Conservation (phyloP, 2,329 filamentous ascomycete genomes). For the Lasiodiplodia theobromae region DNA sequence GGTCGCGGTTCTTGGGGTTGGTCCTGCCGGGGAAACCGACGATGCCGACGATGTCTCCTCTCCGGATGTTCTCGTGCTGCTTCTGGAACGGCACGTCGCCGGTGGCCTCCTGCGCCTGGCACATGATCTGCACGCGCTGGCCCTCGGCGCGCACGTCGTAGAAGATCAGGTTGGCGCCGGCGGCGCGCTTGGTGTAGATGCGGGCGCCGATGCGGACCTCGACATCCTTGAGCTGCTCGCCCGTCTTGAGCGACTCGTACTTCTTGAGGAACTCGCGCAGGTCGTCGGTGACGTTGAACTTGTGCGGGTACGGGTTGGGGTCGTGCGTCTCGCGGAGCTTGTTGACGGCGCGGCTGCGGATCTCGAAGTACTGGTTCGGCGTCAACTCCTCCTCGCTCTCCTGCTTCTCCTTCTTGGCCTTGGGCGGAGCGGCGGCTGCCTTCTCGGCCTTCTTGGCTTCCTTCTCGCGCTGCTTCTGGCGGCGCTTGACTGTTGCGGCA, state of each 20-base stretch:
- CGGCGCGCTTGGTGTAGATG: slow-evolving; percentile 78
- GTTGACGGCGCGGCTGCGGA: slow-evolving; percentile 83
- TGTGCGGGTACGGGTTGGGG: slow-evolving; percentile 83
- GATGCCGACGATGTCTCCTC: slow-evolving; percentile 92
- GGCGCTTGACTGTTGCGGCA: slow-evolving; percentile 81
- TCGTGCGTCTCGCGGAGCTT: slow-evolving; percentile 75
- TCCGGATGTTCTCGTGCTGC: slow-evolving; percentile 86
- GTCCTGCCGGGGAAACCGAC: slow-evolving; percentile 85
- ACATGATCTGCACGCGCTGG: slow-evolving; percentile 87
- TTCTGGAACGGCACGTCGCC: slow-evolving; percentile 77
- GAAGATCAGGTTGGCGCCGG: slow-evolving; percentile 87
- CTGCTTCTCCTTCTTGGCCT: slow-evolving; percentile 66
- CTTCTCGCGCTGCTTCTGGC: slow-evolving; percentile 87
- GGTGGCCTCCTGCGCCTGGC: slow-evolving; percentile 79
- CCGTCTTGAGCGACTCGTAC: slow-evolving; percentile 83
- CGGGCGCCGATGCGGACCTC: slow-evolving; percentile 80
- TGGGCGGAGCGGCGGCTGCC: slow-evolving; percentile 71
- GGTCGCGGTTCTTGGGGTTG: slow-evolving; percentile 84
- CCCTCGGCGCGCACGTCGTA: slow-evolving; percentile 84
- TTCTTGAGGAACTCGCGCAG: slow-evolving; percentile 80
- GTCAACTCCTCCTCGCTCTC: slow-evolving; percentile 76
- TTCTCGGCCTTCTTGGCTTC: slow-evolving; percentile 90
- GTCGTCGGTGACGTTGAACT: slow-evolving; percentile 87
- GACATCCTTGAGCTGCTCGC: slow-evolving; percentile 79
- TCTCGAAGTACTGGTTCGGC: slow-evolving; percentile 94